These are phyloP conservation scores for Bretschneidera sinensis DNA, from an alignment of 345 rosid species.

Conservation along the genomic window DNA sequence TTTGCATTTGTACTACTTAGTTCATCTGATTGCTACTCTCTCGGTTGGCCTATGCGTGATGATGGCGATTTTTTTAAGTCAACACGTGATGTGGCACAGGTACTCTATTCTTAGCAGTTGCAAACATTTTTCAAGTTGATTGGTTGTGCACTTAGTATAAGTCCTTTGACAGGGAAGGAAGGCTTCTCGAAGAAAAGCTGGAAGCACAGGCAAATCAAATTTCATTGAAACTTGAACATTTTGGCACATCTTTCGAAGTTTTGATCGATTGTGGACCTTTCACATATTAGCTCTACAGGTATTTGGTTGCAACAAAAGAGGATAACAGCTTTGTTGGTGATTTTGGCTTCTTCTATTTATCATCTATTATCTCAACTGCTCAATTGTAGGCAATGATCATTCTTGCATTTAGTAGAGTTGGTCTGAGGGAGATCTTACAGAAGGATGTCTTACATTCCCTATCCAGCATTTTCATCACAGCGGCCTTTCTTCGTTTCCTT, in stretches of 20 bases:
- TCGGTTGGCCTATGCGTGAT: constrained; percentile 99
- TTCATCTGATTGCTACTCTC: constrained; percentile 94
- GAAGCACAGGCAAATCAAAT: constrained; percentile 87
- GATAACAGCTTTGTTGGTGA: background rate
- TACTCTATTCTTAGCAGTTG: constrained; percentile 23
- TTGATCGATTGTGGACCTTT: constrained; percentile 93
- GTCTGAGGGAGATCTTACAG: constrained; percentile 47
- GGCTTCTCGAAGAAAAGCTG: constrained; percentile 34
- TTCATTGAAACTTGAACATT: constrained; percentile 88
- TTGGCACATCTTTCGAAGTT: constrained; percentile 96
- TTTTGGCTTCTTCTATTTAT: background rate
- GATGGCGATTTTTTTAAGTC: constrained; percentile 92
- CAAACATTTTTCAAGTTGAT: constrained; percentile 7
- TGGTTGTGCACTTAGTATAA: constrained; percentile 14
- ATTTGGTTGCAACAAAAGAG: constrained; percentile 15
- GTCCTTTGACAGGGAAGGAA: constrained; percentile 59
- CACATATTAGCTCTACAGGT: constrained; percentile 87
- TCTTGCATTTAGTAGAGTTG: constrained; percentile 68
- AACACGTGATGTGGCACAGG: constrained; percentile 50
- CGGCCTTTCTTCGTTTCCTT: constrained; percentile 80
- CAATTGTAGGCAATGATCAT: constrained; percentile 73
- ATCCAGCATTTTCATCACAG: constrained; percentile 93
- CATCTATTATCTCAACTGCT: constrained; percentile 16
- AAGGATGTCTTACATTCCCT: constrained; percentile 62
- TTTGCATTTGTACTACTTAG: constrained; percentile 31